A percentile compares a stretch with the other conserved stretches of the same genome.
phyloP scores from a whole-genome alignment of 225 moss, liverwort and hornwort species.

The Physcomitrium patens region DNA sequence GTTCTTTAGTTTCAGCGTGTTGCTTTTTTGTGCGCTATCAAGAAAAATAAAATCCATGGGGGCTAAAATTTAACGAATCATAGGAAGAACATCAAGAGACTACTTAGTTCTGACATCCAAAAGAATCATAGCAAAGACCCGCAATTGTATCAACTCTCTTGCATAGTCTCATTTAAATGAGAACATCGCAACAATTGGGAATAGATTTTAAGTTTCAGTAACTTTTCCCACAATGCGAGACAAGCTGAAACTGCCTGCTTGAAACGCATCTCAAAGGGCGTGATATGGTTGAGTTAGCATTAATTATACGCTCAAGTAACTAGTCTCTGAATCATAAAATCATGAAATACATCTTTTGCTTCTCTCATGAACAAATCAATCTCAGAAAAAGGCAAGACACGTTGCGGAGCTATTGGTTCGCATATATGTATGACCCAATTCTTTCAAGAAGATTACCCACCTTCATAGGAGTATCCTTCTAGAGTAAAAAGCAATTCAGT shows the following conservation, averaged over 20 bases:
- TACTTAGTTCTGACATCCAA: background rate
- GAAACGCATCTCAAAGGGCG: constrained; percentile 21
- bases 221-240: constrained; percentile 23
- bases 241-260: constrained; percentile 17
- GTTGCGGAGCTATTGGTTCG: constrained; percentile 10
- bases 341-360: constrained; percentile 19
- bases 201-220: background rate
- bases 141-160: constrained; percentile 17
- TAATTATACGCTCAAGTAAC: constrained; percentile 14
- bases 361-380: constrained; percentile 13
- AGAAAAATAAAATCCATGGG: background rate
- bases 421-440: constrained; percentile 11
- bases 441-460: constrained; percentile 12
- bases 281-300: constrained; percentile 4
- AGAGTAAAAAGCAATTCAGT: constrained; percentile 16
- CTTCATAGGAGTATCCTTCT: constrained; percentile 25
- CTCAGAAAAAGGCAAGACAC: constrained; percentile 12
- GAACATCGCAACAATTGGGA: constrained; percentile 17
- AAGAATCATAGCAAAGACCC: constrained; percentile 24
- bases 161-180: constrained; percentile 27
- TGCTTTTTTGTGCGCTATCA: background rate
- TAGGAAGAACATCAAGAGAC: constrained; percentile 2
- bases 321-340: constrained; percentile 12
- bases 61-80: background rate
- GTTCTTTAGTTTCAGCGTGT: background rate